These are phyloP conservation scores for Asparagopsis taxiformis DNA, from an alignment of 31 red algal genomes.

Conservation along the genomic window DNA sequence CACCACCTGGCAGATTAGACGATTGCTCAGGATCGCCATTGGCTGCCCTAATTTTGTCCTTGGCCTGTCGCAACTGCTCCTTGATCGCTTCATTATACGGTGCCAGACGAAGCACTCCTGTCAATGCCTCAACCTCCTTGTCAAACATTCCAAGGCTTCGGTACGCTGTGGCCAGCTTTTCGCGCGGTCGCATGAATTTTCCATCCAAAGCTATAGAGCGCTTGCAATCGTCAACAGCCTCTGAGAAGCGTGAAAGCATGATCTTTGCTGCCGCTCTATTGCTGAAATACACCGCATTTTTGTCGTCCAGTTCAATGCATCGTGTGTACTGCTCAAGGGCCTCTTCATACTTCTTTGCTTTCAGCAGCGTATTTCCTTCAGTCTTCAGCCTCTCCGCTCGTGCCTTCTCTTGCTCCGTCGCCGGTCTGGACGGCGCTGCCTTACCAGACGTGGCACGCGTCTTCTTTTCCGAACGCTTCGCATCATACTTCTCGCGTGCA, in stretches of 20 bases:
- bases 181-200: conserved; percentile 58
- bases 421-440: neutral
- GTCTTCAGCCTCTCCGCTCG: conserved; percentile 63
- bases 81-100: conserved; percentile 22
- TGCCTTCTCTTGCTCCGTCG: conserved; percentile 12
- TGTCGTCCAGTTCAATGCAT: conserved; percentile 48
- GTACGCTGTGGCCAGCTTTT: conserved; percentile 82
- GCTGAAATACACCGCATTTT: conserved; percentile 82
- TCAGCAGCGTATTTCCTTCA: conserved; percentile 66
- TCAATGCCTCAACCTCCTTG: conserved; percentile 43
- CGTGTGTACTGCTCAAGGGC: conserved; percentile 52
- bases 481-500: conserved; percentile 68
- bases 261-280: conserved; percentile 91
- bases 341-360: conserved; percentile 54
- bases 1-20: neutral
- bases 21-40: neutral
- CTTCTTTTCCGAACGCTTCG: conserved; percentile 36
- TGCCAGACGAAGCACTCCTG: conserved; percentile 14
- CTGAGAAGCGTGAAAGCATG: conserved; percentile 36
- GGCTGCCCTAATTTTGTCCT: neutral
- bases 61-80: conserved; percentile 20
- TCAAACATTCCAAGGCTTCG: conserved; percentile 48
- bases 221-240: conserved; percentile 70
- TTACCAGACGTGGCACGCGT: neutral
- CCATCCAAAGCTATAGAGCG: conserved; percentile 63